A percentile compares a stretch with the other conserved stretches of the same genome.
These are phyloP conservation scores for Plasmodium gonderi DNA, from an alignment of 169 alveolate species.

Conservation along the genomic window DNA sequence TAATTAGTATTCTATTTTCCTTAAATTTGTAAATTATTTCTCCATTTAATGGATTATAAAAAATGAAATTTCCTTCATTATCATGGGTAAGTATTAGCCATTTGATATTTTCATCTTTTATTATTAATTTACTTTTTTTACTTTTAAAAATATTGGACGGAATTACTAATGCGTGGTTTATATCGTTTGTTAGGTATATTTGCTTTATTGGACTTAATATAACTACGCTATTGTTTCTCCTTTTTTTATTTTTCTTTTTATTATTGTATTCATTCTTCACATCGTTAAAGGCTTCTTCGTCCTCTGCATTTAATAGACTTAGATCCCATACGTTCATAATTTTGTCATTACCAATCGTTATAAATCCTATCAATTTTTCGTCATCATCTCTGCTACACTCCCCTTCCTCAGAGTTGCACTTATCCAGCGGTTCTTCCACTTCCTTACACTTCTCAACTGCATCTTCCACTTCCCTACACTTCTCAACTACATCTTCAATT, in stretches of 20 bases:
- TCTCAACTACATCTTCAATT: neutral
- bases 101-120: constrained; percentile 63
- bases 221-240: neutral
- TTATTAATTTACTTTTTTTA: constrained; percentile 38
- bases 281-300: constrained; percentile 13
- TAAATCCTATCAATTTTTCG: constrained; percentile 52
- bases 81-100: constrained; percentile 73
- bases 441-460: neutral
- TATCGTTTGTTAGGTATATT: constrained; percentile 23
- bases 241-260: neutral
- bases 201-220: constrained; percentile 53
- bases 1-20: constrained; percentile 27
- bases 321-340: constrained; percentile 68
- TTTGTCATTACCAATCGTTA: constrained; percentile 69
- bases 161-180: constrained; percentile 43
- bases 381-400: neutral
- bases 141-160: constrained; percentile 39
- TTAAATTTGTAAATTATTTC: constrained; percentile 40
- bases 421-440: neutral
- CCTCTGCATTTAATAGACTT: constrained; percentile 5
- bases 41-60: constrained; percentile 66
- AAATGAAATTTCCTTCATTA: constrained; percentile 19
- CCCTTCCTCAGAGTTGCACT: neutral
- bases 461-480: neutral
- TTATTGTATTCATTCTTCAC: neutral